phyloP scores from a whole-genome alignment of 2,329 filamentous ascomycete genomes.

The Paraphaeosphaeria minitans region DNA sequence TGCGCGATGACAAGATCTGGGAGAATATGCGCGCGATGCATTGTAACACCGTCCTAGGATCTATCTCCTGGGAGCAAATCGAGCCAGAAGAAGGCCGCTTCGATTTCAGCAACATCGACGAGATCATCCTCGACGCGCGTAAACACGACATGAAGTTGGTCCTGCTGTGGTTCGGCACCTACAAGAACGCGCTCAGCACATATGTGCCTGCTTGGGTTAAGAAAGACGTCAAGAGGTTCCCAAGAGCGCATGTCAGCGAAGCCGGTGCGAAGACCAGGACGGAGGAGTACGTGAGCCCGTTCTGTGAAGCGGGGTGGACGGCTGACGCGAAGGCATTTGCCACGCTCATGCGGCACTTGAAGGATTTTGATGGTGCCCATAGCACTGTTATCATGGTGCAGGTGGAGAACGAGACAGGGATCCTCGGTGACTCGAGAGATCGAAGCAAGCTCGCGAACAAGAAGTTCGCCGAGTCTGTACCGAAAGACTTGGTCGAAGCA shows the following conservation, averaged over 20 bases:
- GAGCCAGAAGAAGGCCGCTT: slow-evolving; percentile 54
- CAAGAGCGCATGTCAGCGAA: slow-evolving; percentile 20
- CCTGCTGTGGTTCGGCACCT: slow-evolving; percentile 55
- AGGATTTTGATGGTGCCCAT: slow-evolving; percentile 51
- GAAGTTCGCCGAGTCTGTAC: slow-evolving; percentile 48
- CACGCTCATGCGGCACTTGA: slow-evolving; percentile 44
- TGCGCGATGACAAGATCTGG: slow-evolving; percentile 49
- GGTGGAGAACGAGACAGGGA: slow-evolving; percentile 59
- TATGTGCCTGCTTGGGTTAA: slow-evolving; percentile 37
- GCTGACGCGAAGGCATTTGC: slow-evolving; percentile 50
- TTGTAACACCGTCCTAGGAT: slow-evolving; percentile 54
- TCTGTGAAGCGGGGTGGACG: slow-evolving; percentile 42
- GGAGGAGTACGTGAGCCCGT: slow-evolving; percentile 32
- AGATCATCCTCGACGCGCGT: slow-evolving; percentile 47
- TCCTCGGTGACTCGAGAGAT: slow-evolving; percentile 60
- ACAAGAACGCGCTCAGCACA: slow-evolving; percentile 50
- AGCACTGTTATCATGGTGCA: slow-evolving; percentile 60
- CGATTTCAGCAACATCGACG: slow-evolving; percentile 51
- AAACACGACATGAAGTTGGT: slow-evolving; percentile 48
- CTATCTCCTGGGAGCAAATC: slow-evolving; percentile 55
- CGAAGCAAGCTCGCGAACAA: slow-evolving; percentile 43
- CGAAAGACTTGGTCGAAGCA: slow-evolving; percentile 43
- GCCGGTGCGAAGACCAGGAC: slow-evolving; percentile 24
- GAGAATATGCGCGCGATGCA: slow-evolving; percentile 49
- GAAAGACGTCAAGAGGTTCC: slow-evolving; percentile 42